Base-by-base conservation (phyloP, 1,284 basidiomycete genomes). In the Heliocybe sulcata region DNA sequence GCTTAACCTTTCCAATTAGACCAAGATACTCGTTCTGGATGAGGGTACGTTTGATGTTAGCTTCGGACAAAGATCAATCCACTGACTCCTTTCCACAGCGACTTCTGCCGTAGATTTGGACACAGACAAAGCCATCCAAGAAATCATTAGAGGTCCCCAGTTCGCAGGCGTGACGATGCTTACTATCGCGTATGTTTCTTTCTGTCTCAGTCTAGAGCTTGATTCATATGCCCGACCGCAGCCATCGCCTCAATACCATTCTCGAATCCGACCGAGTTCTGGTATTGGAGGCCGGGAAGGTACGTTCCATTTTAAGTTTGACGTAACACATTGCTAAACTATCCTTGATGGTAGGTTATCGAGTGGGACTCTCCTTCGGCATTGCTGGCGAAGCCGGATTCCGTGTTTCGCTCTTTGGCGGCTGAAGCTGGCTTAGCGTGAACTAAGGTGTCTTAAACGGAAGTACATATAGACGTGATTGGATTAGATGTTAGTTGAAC, bases 201-300 rank as follows among this genome's bases (percentile, higher is more conserved):
- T 33, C 4, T 35, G 25, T n/a, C 16, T 35, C 42, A 10, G 12
- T 27, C 52, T 11, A 19, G 35, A 25, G 9, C 35, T 45, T 19
- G 3, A 22, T 35, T 53, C 8, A 27, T 16, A 29, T 53, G 9
- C 51, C 12, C 9, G 54, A 20, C 16, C 31, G 59, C 61, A 91
- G 91, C 20, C 92, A 94, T 68, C 82, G 93, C 1, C 73, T 97
- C 55, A 92, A 95, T 66, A 97, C 94, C 2, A 95, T 98, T 63
- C 81, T 96, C 57, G 87, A 94, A 63, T 92, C 85, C 38, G 87
- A 91, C 60, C 81, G 85, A 33, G 84, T 98, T 11, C 69, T 97
- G 26, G 94, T 97, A 12, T 82, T 98, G 69, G 84, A 87, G 59
- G 74, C 85, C 19, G 94, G 94, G 14, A 72, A 72, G 60, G 86